Evolutionary conservation across 306 rosid species (phyloP).

Genomic region (Trifolium dubium): DNA sequence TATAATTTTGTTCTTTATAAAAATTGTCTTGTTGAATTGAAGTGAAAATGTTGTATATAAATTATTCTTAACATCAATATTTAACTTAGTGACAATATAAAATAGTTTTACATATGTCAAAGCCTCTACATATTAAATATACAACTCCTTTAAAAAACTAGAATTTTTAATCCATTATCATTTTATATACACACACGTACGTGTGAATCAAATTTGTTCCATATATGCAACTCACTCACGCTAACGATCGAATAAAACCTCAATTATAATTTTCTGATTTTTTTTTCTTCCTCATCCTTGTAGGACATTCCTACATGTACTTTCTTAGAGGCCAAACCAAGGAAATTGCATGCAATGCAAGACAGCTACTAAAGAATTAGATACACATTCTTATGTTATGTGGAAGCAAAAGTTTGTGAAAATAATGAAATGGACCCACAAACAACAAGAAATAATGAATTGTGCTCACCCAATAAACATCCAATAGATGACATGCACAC

Average conservation of each 20-base stretch:
- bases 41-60: too few relatives aligned
- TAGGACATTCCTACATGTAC: constrained; percentile 26
- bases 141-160: too few relatives aligned
- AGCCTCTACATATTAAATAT: too few relatives aligned
- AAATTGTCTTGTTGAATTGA: too few relatives aligned
- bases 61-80: too few relatives aligned
- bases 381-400: constrained; percentile 10
- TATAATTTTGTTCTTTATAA: too few relatives aligned
- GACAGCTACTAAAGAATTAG: constrained; percentile 34
- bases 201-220: not conserved
- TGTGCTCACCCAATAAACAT: constrained; percentile 34
- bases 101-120: too few relatives aligned
- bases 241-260: not conserved
- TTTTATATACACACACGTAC: not conserved
- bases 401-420: constrained; percentile 15
- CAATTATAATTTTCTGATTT: not conserved
- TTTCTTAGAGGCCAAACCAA: constrained; percentile 21
- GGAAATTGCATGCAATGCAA: constrained; percentile 36
- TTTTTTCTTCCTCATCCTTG: not conserved
- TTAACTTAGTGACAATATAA: too few relatives aligned
- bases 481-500: constrained; percentile 31
- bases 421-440: constrained; percentile 39
- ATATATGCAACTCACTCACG: not conserved
- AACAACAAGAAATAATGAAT: constrained; percentile 21
- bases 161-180: not conserved